Evolutionary conservation across 2,329 filamentous ascomycete species (phyloP), one percentile per base, ranked within the genome.

Genomic region (Clathrospora elynae): DNA sequence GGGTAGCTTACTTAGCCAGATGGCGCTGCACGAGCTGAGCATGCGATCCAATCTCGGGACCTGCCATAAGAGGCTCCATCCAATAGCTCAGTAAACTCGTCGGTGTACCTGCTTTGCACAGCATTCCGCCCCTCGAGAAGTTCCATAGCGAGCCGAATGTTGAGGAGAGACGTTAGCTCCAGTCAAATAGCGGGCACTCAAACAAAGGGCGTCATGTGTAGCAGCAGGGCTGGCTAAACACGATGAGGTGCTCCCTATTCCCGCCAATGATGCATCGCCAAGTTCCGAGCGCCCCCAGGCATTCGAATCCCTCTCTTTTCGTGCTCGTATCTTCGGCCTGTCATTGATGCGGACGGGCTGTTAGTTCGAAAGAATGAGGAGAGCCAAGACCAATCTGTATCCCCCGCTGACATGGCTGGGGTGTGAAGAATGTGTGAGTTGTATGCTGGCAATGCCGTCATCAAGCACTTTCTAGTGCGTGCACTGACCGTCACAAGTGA

Each of bases 1-100:
- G n/a, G n/a, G n/a, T 44, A 57, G 55, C 54, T 54, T 61, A 55
- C 54, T 54, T 61, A 55, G 52, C 58, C 55, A 61, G 47, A 60
- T 36, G 50, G 55, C 53, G 40, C 45, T 53, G 55, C 51, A 54
- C 52, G 48, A 57, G 57, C 51, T 47, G 49, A 48, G 28, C 46
- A 35, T 46, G 37, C 42, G 32, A 42, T 10, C 39, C 57, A 52
- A 56, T 61, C 42, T 56, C 56, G 58, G 57, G 43, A 49, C 23
- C 46, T 53, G 48, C 53, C 53, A 58, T 42, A 35, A 29, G 33
- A 38, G 17, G 28, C 33, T 16, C 22, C 19, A 35, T 35, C 47
- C 46, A 49, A 55, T 53, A 36, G 34, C 23, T 18, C 19, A 13
- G 30, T 17, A 31, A 7, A n/a, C n/a, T n/a, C 10, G 42, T 55